Evolutionary conservation across 768 basidiomycete genomes (phyloP).

Genomic region (Tricholoma matsutake): DNA sequence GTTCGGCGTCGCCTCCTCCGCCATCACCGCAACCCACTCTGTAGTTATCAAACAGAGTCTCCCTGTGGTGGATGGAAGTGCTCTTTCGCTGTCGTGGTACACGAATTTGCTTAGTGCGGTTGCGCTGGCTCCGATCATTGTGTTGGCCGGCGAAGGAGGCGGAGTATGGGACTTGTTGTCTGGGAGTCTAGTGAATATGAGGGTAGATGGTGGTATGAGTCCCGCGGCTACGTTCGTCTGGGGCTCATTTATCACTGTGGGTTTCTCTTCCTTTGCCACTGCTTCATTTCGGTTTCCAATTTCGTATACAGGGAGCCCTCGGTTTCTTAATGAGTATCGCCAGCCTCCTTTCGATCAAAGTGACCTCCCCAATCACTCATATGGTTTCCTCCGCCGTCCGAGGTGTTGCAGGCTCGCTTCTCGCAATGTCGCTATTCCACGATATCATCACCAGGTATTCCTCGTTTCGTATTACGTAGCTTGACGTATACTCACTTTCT

Average conservation of each 20-base stretch:
- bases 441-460: conserved; percentile 75
- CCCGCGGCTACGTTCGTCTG: conserved; percentile 65
- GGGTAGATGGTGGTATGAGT: conserved; percentile 38
- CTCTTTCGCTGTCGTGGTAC: conserved; percentile 88
- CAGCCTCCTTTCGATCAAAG: conserved; percentile 90
- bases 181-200: conserved; percentile 35
- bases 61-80: conserved; percentile 75
- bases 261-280: conserved; percentile 21
- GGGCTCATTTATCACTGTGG: conserved; percentile 77
- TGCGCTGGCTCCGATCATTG: conserved; percentile 66
- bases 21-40: conserved; percentile 88
- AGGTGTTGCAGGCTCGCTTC: conserved; percentile 86
- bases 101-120: conserved; percentile 80
- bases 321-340: conserved; percentile 97
- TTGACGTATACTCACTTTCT: not conserved
- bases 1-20: conserved; percentile 82
- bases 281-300: not conserved
- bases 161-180: conserved; percentile 61
- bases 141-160: conserved; percentile 74
- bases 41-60: conserved; percentile 92
- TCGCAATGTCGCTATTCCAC: conserved; percentile 76
- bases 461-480: not conserved
- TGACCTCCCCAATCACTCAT: conserved; percentile 96
- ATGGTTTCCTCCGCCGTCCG: conserved; percentile 97
- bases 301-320: conserved; percentile 60